Percentiles rank a stretch among this genome's conserved stretches.
Conservation (phyloP, 2,329 filamentous ascomycete genomes). For the Bipolaris gigantea region DNA sequence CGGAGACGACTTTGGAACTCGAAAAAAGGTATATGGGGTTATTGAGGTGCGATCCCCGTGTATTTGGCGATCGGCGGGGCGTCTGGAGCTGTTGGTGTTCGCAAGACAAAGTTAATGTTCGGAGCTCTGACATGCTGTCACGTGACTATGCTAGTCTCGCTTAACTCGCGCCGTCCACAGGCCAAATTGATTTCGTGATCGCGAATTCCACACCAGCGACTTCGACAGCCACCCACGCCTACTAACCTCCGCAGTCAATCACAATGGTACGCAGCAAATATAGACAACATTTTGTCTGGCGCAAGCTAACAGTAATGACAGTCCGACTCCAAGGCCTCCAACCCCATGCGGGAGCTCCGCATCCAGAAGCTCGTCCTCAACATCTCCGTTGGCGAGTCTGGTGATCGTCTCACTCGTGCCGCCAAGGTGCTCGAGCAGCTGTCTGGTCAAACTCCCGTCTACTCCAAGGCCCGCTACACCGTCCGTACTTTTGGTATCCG, state of each 20-base stretch:
- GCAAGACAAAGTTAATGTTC: constrained; percentile 22
- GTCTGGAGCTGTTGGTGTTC: constrained; percentile 27
- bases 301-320: constrained; percentile 31
- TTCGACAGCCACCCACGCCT: constrained; percentile 35
- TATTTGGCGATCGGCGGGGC: constrained; percentile 25
- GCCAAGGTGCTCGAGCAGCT: constrained; percentile 99
- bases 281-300: constrained; percentile 8
- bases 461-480: constrained; percentile 99
- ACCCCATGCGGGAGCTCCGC: constrained; percentile 99
- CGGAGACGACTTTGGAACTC: constrained; percentile 45
- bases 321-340: constrained; percentile 69
- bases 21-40: constrained; percentile 5
- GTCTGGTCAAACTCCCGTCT: constrained; percentile 98
- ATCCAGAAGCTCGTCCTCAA: constrained; percentile 99
- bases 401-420: constrained; percentile 99
- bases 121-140: constrained; percentile 18
- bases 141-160: constrained; percentile 20
- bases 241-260: constrained; percentile 44
- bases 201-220: constrained; percentile 31
- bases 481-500: constrained; percentile 99
- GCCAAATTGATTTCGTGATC: constrained; percentile 24
- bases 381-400: constrained; percentile 99
- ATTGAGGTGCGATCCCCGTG: constrained; percentile 18
- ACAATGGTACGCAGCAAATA: constrained; percentile 42
- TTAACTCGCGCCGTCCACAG: constrained; percentile 24